Evolutionary conservation across 1,284 basidiomycete species (phyloP), one percentile per base, ranked within the genome.

Genomic region (Anthracocystis walkeri): DNA sequence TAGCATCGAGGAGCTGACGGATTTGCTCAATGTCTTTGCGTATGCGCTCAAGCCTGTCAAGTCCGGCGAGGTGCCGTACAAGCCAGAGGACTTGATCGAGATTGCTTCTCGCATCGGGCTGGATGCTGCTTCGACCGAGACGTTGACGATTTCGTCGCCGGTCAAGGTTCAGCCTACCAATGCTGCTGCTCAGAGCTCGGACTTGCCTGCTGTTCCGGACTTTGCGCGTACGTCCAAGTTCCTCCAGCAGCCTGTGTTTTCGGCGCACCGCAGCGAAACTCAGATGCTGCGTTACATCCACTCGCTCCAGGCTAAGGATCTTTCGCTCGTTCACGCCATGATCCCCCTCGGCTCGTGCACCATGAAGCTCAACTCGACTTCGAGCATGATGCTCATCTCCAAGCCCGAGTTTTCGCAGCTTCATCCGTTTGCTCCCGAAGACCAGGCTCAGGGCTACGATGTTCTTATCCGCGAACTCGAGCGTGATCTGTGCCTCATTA

Each of bases 271-370:
- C 85, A 96, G 94, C 8, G 96, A 99, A 88, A 98, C 96, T 1
- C 94, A 97, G 87, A 94, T 99, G 92, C 88, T 99, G 54, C 93
- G 83, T 11, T 84, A 97, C 87, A 93, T 99, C 85, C 91, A 94
- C 87, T 91, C 94, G 79, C 90, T 99, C 50, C 93, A 96, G 78
- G 91, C 91, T 61, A 98, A 98, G 88, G 96, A 99, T 85, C 90
- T 98, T 62, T 93, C 93, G 33, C 91, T 99, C 38, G 92, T 93
- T 7, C 95, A 99, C 85, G 91, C 93, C 42, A 98, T 98, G 94
- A 97, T 97, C 81, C 93, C 97, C 5, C 90, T 99, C 14, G 96
- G 96, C 61, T 96, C 84, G 33, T 87, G 86, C 81, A 87, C 86
- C 12, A 86, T 87, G 86, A 87, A 85, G 88, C 79, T 84, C 62